A percentile compares a stretch with the other conserved stretches of the same genome.
Evolutionary conservation across 345 rosid species (phyloP).

Genomic region (Eucalyptus marginata): DNA sequence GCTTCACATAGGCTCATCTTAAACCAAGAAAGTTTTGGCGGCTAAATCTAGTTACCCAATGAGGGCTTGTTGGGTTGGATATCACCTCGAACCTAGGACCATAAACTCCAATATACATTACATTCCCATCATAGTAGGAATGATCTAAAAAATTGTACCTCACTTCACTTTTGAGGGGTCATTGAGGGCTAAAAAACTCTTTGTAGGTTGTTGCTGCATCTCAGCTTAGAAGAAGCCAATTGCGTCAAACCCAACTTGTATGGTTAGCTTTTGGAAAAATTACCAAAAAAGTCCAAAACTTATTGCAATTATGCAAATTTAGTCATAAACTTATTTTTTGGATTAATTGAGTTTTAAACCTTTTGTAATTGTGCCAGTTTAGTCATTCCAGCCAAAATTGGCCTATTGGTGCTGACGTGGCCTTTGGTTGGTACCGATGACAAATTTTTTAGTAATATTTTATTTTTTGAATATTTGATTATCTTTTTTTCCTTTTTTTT

Average conservation of each 20-base stretch:
- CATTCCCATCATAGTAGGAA: neutral
- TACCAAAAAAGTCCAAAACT: no score
- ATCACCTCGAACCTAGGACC: neutral
- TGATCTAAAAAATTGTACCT: neutral
- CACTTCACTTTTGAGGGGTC: neutral
- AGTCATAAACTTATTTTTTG: no score
- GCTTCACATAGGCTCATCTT: neutral
- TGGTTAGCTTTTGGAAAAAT: neutral
- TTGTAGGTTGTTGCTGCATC: neutral
- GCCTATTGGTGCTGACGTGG: accelerated
- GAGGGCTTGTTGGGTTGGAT: neutral
- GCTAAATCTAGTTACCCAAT: neutral
- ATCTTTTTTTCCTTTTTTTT: accelerated
- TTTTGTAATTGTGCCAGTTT: accelerated
- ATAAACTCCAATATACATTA: neutral
- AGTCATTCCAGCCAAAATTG: accelerated
- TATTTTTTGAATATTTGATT: no score
- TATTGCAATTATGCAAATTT: no score
- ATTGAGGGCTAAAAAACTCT: neutral
- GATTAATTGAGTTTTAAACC: no score
- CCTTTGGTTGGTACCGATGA: accelerated
- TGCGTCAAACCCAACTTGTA: neutral
- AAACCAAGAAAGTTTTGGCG: neutral
- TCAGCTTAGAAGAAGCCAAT: neutral
- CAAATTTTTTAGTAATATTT: no score